These are phyloP conservation scores for Phascolomyces articulosus DNA, from an alignment of 371 early-diverging fungal species.

Conservation along the genomic window DNA sequence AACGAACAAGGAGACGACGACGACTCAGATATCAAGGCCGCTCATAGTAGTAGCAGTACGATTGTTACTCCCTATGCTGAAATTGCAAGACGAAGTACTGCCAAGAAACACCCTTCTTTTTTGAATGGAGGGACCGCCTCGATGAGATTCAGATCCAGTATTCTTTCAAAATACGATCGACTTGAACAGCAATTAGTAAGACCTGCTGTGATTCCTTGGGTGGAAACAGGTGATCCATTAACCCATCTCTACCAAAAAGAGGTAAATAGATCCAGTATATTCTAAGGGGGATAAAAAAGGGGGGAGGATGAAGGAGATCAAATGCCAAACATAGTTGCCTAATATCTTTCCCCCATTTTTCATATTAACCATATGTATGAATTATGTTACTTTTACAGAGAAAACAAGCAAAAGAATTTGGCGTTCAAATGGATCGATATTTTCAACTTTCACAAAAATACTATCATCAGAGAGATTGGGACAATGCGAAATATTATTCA, in stretches of 20 bases:
- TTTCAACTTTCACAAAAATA: conserved; percentile 55
- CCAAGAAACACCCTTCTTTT: neutral
- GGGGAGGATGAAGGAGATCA: too few relatives aligned
- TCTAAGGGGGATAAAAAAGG: too few relatives aligned
- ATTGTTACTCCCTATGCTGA: neutral
- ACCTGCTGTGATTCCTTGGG: conserved; percentile 57
- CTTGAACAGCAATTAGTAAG: conserved; percentile 23
- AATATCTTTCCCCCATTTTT: neutral
- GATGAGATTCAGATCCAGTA: neutral
- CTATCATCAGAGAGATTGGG: conserved; percentile 55
- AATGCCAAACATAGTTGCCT: too few relatives aligned
- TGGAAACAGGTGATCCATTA: conserved; percentile 57
- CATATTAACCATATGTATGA: too few relatives aligned
- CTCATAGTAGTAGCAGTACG: neutral
- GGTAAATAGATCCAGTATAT: too few relatives aligned
- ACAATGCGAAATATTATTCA: conserved; percentile 49
- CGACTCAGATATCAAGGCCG: neutral
- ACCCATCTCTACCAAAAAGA: conserved; percentile 13
- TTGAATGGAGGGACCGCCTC: conserved; percentile 2
- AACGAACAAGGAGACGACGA: neutral
- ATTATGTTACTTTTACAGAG: conserved; percentile 18
- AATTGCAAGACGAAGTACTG: neutral
- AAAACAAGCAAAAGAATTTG: conserved; percentile 54
- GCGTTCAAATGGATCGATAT: conserved; percentile 53
- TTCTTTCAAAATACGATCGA: neutral